Base-by-base conservation (phyloP, 495 filamentous ascomycete species). In the Trichoderma erinaceum region DNA sequence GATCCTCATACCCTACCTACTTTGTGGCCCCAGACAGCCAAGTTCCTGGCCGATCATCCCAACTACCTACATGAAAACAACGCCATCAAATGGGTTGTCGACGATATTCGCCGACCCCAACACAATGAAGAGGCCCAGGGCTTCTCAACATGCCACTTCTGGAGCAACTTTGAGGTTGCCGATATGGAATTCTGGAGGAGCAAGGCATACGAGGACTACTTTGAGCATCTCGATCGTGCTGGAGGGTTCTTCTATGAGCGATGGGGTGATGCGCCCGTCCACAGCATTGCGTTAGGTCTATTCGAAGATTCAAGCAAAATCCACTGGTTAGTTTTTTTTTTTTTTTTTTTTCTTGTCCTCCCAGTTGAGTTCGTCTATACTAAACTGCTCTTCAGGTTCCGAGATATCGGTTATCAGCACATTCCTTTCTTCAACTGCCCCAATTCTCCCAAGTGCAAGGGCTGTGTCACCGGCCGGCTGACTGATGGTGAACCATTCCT, bases 91-190 rank as follows among this genome's bases (percentile, higher is more conserved):
- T 99, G 95, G 94, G 76, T 99, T 72, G 89, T 86, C 18, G 95
- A 99, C 73, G 86, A 85, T 48, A 76, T 82, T 56, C 83, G 86
- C 65, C 85, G 96, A 63, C 95, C 96, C 10, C 85, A 92, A 21
- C 91, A 97, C 77, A 91, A 89, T 72, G 69, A 80, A 23, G 85
- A 87, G 64, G 93, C 92, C 41, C 88, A 95, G 68, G 95, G 95
- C 46, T 99, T 97, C 82, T 95, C 91, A 13, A 99, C 96, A n/a
- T 99, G 96, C 77, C 96, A 99, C 79, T 99, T 99, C 83, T 99
- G 96, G 96, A 92, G 88, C 68, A 99, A 99, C 79, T 99, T 99
- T 74, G 96, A 99, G 79, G 96, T 99, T 72, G 96, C 87, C 43
- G 93, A 97, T 75, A 87, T 99, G 86, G 86, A 84, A 69, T 97